Evolutionary conservation across 2,329 filamentous ascomycete genomes (phyloP).

Genomic region (Monosporascus sp.): DNA sequence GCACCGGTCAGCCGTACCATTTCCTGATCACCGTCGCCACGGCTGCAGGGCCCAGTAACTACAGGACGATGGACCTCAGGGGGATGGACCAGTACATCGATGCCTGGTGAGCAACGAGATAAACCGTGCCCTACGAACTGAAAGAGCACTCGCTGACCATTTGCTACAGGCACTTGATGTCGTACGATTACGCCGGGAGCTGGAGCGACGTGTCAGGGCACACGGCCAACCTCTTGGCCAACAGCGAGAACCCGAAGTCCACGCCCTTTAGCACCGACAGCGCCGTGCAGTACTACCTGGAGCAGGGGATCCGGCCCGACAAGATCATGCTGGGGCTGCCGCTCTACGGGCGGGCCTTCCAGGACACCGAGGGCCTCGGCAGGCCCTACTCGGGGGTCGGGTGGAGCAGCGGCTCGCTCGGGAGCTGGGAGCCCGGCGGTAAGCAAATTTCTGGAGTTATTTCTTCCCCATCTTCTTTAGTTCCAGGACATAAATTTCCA

Average conservation of each 20-base stretch:
- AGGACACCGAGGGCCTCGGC: slow-evolving; percentile 62
- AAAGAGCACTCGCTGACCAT: background rate
- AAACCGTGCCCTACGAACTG: background rate
- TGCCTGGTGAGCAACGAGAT: slow-evolving; percentile 36
- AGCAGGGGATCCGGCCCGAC: slow-evolving; percentile 48
- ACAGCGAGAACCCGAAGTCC: slow-evolving; percentile 41
- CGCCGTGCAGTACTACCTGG: slow-evolving; percentile 60
- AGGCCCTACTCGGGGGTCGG: slow-evolving; percentile 59
- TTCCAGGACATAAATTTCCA: no score
- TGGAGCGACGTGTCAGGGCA: slow-evolving; percentile 62
- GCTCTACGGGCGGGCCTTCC: slow-evolving; percentile 73
- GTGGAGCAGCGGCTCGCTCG: slow-evolving; percentile 49
- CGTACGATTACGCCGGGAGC: slow-evolving; percentile 65
- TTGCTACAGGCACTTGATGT: slow-evolving; percentile 48
- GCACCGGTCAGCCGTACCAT: slow-evolving; percentile 27
- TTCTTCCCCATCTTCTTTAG: no score
- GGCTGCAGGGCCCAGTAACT: slow-evolving; percentile 43
- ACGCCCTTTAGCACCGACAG: slow-evolving; percentile 66
- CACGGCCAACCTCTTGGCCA: slow-evolving; percentile 62
- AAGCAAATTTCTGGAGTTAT: no score
- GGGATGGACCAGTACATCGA: slow-evolving; percentile 55
- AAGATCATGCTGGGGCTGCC: slow-evolving; percentile 76
- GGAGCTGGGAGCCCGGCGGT: slow-evolving; percentile 51
- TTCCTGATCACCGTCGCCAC: slow-evolving; percentile 48
- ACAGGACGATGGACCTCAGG: slow-evolving; percentile 43